phyloP scores from a whole-genome alignment of 148 eudicot genomes.

The Diospyros kaki region DNA sequence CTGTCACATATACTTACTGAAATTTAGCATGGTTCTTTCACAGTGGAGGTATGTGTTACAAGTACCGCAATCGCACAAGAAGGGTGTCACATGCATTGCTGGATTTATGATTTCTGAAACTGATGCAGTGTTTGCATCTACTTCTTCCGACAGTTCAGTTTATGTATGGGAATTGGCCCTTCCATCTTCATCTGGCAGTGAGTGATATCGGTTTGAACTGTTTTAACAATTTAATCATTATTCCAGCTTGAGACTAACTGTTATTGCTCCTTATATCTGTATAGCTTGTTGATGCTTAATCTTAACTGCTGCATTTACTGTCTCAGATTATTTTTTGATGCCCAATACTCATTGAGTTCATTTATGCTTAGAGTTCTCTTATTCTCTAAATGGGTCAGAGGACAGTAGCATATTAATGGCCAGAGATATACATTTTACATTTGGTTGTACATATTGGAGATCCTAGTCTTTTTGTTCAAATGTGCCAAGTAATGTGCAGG shows the following conservation, averaged over 20 bases:
- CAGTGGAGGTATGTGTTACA: slow-evolving; percentile 80
- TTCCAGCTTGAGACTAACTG: not conserved
- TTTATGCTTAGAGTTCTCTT: no score
- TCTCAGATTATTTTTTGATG: not conserved
- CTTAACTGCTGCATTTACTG: not conserved
- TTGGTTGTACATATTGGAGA: no score
- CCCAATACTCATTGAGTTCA: no score
- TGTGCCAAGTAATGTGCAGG: no score
- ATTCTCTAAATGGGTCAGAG: no score
- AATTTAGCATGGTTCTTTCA: not conserved
- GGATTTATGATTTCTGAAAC: slow-evolving; percentile 58
- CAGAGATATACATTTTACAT: no score
- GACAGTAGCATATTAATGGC: no score
- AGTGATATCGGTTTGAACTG: slow-evolving; percentile 13
- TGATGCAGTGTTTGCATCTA: slow-evolving; percentile 76
- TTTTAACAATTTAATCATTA: not conserved
- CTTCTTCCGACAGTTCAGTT: slow-evolving; percentile 85
- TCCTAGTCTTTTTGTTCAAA: no score
- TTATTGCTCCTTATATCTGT: not conserved
- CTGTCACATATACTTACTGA: not conserved
- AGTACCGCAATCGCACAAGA: slow-evolving; percentile 71
- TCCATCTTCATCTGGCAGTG: slow-evolving; percentile 56
- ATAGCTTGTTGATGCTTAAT: not conserved
- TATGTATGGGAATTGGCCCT: slow-evolving; percentile 67
- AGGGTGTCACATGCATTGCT: slow-evolving; percentile 95